phyloP scores from a whole-genome alignment of 2,329 filamentous ascomycete species.

The Pseudogymnoascus sp. region DNA sequence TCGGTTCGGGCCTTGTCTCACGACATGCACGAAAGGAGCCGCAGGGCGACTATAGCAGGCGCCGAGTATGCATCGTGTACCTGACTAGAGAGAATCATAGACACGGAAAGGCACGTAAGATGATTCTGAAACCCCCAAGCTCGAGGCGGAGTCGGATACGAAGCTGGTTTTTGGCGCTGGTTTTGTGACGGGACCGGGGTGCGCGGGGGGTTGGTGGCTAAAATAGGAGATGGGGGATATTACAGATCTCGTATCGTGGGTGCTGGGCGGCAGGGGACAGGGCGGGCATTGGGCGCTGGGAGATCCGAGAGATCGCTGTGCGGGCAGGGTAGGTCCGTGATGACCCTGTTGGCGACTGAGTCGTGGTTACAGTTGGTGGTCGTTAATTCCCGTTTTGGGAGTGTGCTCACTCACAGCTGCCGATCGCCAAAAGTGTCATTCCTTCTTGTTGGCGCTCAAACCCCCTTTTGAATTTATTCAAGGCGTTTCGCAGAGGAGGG shows the following conservation, averaged over 20 bases:
- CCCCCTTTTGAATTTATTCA: background rate
- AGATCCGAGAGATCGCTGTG: background rate
- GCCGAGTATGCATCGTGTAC: background rate
- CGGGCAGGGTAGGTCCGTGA: background rate
- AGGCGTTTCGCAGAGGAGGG: background rate
- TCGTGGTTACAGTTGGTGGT: background rate
- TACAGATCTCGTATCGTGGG: slow-evolving; percentile 7
- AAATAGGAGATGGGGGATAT: background rate
- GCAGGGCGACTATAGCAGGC: background rate
- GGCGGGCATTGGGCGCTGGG: background rate
- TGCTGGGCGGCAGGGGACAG: background rate
- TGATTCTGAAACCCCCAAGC: background rate
- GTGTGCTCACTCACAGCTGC: background rate
- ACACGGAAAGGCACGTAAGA: background rate
- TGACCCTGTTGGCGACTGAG: background rate
- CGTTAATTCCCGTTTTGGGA: background rate
- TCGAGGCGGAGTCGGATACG: slow-evolving; percentile 6
- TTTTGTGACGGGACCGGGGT: background rate
- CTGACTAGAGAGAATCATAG: background rate
- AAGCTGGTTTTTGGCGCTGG: background rate
- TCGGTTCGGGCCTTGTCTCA: background rate
- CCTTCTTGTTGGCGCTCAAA: background rate
- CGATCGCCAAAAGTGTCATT: background rate
- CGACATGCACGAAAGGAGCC: background rate
- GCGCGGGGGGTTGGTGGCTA: background rate